These are phyloP conservation scores for Purpureocillium takamizusanense DNA, from an alignment of 2,329 filamentous ascomycete genomes.

Conservation along the genomic window DNA sequence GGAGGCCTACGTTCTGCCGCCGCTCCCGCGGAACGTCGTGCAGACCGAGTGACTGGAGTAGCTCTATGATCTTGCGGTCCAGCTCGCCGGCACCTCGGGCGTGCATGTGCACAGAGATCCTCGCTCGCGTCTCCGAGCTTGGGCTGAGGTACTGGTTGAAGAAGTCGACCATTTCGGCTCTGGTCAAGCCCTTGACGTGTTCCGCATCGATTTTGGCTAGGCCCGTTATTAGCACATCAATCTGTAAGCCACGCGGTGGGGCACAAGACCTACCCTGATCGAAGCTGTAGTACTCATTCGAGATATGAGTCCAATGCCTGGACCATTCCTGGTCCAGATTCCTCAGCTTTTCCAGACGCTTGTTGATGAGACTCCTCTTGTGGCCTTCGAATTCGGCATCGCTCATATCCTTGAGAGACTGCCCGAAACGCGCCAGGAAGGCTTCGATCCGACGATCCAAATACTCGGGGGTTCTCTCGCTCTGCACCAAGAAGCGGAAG, in stretches of 20 bases:
- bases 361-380: conserved; percentile 81
- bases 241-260: neutral
- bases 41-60: conserved; percentile 26
- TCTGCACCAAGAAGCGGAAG: conserved; percentile 87
- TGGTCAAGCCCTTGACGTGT: conserved; percentile 64
- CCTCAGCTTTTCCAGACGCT: conserved; percentile 83
- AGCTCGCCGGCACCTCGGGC: conserved; percentile 53
- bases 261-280: conserved; percentile 54
- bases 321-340: conserved; percentile 79
- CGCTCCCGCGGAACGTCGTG: conserved; percentile 30
- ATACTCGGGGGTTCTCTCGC: conserved; percentile 75
- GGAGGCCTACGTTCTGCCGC: conserved; percentile 36
- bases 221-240: neutral
- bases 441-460: conserved; percentile 80
- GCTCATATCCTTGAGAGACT: conserved; percentile 64
- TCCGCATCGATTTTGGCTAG: conserved; percentile 68
- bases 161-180: conserved; percentile 71
- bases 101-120: conserved; percentile 73
- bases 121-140: conserved; percentile 63
- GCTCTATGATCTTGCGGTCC: conserved; percentile 33
- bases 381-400: conserved; percentile 82
- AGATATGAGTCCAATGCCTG: conserved; percentile 78
- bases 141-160: conserved; percentile 70
- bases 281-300: conserved; percentile 83
- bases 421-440: conserved; percentile 63